These are phyloP conservation scores for Xylaria sp. DNA, from an alignment of 2,329 filamentous ascomycete genomes.

Conservation along the genomic window DNA sequence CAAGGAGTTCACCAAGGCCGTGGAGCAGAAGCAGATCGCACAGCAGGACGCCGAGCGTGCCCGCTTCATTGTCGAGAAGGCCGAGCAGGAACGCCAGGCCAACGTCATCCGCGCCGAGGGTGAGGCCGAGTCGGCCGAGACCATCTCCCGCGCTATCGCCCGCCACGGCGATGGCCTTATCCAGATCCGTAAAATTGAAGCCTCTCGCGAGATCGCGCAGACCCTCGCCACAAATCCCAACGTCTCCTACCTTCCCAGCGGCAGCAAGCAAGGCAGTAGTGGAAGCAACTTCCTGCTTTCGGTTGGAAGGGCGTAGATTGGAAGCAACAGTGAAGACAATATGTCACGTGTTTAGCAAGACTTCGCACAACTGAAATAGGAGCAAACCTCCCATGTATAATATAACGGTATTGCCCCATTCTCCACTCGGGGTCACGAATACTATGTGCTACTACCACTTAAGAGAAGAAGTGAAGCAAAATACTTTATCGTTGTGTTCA, in stretches of 20 bases:
- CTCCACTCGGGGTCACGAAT: constrained; percentile 50
- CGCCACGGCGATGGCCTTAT: constrained; percentile 94
- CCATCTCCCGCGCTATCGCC: constrained; percentile 91
- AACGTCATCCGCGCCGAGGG: constrained; percentile 98
- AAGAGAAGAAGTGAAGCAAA: constrained; percentile 23
- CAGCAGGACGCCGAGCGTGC: constrained; percentile 98
- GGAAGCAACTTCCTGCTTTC: constrained; percentile 62
- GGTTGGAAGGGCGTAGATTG: constrained; percentile 56
- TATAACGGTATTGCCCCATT: constrained; percentile 47
- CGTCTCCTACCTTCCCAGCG: constrained; percentile 90
- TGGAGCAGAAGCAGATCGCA: constrained; percentile 99
- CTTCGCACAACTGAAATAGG: constrained; percentile 6
- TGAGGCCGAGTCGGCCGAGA: constrained; percentile 95
- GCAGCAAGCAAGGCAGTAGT: constrained; percentile 69
- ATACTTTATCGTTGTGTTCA: background rate
- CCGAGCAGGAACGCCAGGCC: constrained; percentile 97
- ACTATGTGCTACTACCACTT: constrained; percentile 46
- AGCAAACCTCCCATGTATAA: constrained; percentile 40
- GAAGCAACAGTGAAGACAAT: constrained; percentile 26
- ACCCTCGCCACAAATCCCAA: constrained; percentile 92
- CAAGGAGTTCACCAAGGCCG: constrained; percentile 97
- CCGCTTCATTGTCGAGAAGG: constrained; percentile 97
- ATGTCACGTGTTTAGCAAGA: background rate
- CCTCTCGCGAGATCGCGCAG: constrained; percentile 93
- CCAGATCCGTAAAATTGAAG: constrained; percentile 97